Conservation (phyloP, 257 asterid species). For the Solanum corneliomulleri region DNA sequence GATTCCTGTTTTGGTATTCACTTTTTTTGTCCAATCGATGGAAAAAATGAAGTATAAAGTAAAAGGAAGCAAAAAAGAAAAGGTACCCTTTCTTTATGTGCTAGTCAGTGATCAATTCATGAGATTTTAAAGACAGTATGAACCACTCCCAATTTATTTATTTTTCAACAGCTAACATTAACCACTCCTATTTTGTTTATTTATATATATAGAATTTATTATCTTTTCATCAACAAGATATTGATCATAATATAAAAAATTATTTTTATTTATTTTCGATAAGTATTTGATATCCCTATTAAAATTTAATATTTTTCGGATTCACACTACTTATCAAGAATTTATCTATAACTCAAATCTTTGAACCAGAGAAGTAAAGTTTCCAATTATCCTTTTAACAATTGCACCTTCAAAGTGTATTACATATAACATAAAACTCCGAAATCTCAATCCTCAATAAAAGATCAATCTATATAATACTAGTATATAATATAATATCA, state of each 20-base stretch:
- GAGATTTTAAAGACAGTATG: background rate
- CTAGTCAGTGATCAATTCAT: background rate
- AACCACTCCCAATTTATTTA: background rate
- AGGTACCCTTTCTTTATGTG: background rate
- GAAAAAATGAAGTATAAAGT: background rate
- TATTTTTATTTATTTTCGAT: too few relatives aligned
- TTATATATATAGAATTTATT: background rate
- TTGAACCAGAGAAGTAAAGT: background rate
- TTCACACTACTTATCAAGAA: background rate
- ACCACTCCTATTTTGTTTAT: background rate
- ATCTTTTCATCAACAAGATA: background rate
- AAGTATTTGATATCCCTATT: too few relatives aligned
- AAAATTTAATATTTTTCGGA: too few relatives aligned
- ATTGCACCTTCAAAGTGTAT: background rate
- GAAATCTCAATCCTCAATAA: background rate
- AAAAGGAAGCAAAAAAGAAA: background rate
- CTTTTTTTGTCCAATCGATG: background rate
- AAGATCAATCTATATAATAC: background rate
- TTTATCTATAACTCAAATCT: too few relatives aligned
- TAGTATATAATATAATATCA: too few relatives aligned
- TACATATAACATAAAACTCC: background rate
- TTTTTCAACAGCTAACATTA: background rate
- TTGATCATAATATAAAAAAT: background rate
- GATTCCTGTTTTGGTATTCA: background rate
- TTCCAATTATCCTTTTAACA: background rate